These are phyloP conservation scores for Wickerhamiella parazyma DNA, from an alignment of 805 yeast genomes.

Conservation along the genomic window DNA sequence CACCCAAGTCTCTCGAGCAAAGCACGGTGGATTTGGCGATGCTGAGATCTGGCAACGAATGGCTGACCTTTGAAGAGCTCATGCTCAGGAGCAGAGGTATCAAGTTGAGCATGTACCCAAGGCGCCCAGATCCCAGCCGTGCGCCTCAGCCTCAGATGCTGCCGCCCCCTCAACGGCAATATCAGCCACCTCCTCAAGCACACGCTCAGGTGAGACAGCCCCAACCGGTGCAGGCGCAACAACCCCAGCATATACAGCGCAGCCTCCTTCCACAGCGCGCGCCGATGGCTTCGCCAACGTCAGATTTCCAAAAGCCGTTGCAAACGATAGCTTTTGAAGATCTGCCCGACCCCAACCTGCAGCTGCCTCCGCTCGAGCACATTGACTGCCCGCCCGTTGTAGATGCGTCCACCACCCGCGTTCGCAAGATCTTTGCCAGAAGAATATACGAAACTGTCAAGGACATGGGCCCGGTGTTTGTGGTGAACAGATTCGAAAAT, in stretches of 20 bases:
- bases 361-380: not conserved
- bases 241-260: not conserved
- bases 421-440: slow-evolving; percentile 4
- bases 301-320: not conserved
- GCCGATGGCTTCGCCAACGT: not conserved
- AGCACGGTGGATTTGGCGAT: not conserved
- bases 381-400: slow-evolving; percentile 4
- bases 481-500: not conserved
- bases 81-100: slow-evolving; percentile 2
- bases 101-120: not conserved
- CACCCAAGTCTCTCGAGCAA: not conserved
- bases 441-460: slow-evolving; percentile 1
- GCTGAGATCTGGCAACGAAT: not conserved
- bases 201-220: too few species aligned
- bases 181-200: too few species aligned
- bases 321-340: slow-evolving; percentile 5
- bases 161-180: not conserved
- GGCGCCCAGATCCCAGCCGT: slow-evolving; percentile 3
- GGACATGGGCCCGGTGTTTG: not conserved
- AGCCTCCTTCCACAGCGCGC: not conserved
- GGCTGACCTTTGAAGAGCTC: slow-evolving; percentile 4
- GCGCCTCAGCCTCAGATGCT: not conserved
- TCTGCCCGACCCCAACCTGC: not conserved
- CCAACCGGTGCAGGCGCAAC: too few species aligned
- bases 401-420: slow-evolving; percentile 1